Conservation (phyloP, 805 yeast genomes). For the Starmerella powellii region DNA sequence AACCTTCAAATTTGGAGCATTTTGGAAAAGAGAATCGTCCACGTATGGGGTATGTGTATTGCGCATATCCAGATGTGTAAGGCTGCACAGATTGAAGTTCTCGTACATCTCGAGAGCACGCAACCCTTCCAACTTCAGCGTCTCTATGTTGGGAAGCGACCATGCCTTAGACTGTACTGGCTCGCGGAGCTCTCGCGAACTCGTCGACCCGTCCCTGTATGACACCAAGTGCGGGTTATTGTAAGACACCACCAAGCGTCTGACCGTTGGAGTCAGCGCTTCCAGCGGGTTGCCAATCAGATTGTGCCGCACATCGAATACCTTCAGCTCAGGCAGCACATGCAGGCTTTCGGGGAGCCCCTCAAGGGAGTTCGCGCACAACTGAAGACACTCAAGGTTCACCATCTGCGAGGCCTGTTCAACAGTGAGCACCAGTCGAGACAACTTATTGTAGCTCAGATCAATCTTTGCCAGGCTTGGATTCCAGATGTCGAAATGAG, state of each 20-base stretch:
- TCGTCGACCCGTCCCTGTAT: constrained; percentile 1
- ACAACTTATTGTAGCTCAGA: constrained; percentile 63
- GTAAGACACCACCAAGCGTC: constrained; percentile 22
- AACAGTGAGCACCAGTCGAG: constrained; percentile 12
- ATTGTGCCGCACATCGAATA: constrained; percentile 64
- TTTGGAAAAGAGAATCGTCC: constrained; percentile 49
- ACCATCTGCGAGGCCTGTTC: constrained; percentile 47
- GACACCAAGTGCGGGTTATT: constrained; percentile 16
- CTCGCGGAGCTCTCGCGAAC: not conserved
- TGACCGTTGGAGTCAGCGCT: constrained; percentile 24
- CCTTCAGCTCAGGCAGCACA: constrained; percentile 47
- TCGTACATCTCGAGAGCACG: constrained; percentile 5
- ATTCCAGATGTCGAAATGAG: constrained; percentile 45
- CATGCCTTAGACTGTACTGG: not conserved
- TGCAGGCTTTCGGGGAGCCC: constrained; percentile 50
- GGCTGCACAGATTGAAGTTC: not conserved
- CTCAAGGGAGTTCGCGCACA: constrained; percentile 67
- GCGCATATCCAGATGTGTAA: constrained; percentile 50
- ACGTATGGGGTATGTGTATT: constrained; percentile 73
- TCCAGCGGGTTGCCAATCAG: constrained; percentile 31
- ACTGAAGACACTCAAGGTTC: constrained; percentile 53
- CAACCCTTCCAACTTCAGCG: constrained; percentile 9
- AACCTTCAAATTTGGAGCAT: constrained; percentile 55
- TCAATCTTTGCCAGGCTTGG: constrained; percentile 46
- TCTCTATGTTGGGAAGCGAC: constrained; percentile 1